Evolutionary conservation across 2,329 filamentous ascomycete species (phyloP).

Genomic region (Colletotrichum plurivorum): DNA sequence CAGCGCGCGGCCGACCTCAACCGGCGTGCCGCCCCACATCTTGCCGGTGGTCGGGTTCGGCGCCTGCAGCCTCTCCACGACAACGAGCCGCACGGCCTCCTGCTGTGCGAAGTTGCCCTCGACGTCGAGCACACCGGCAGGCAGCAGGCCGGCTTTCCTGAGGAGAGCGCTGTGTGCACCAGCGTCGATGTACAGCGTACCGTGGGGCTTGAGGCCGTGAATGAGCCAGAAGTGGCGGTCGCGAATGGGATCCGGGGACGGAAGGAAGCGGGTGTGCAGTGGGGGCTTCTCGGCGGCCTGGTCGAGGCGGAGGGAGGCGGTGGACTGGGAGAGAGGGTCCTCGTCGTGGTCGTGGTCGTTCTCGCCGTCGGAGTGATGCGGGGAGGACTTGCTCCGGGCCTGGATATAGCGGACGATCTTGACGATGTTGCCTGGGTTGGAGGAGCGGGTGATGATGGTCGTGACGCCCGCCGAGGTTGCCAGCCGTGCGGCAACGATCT

Average conservation of each 20-base stretch:
- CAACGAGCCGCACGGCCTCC: conserved; percentile 89
- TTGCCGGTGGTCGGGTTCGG: conserved; percentile 56
- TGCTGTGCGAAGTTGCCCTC: conserved; percentile 92
- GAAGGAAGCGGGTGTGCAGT: conserved; percentile 93
- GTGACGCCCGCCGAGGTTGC: conserved; percentile 96
- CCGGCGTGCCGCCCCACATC: conserved; percentile 65
- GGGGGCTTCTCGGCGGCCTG: conserved; percentile 63
- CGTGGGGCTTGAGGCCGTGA: conserved; percentile 90
- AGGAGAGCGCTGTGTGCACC: conserved; percentile 86
- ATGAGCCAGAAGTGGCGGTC: conserved; percentile 98
- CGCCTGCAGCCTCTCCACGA: conserved; percentile 73
- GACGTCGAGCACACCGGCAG: conserved; percentile 91
- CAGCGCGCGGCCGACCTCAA: conserved; percentile 88
- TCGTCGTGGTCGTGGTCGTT: conserved; percentile 48
- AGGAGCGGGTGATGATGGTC: conserved; percentile 93
- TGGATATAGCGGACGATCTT: conserved; percentile 89
- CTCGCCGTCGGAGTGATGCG: conserved; percentile 39
- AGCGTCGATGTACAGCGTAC: conserved; percentile 92
- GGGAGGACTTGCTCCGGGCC: conserved; percentile 53
- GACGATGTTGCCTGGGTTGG: conserved; percentile 91
- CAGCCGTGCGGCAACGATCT: conserved; percentile 92
- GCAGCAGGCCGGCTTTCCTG: conserved; percentile 88
- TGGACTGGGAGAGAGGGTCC: conserved; percentile 56
- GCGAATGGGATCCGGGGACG: conserved; percentile 85
- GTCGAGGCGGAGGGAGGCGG: conserved; percentile 58